Evolutionary conservation across 1,284 basidiomycete genomes (phyloP).

Genomic region (Peniophora sp.): DNA sequence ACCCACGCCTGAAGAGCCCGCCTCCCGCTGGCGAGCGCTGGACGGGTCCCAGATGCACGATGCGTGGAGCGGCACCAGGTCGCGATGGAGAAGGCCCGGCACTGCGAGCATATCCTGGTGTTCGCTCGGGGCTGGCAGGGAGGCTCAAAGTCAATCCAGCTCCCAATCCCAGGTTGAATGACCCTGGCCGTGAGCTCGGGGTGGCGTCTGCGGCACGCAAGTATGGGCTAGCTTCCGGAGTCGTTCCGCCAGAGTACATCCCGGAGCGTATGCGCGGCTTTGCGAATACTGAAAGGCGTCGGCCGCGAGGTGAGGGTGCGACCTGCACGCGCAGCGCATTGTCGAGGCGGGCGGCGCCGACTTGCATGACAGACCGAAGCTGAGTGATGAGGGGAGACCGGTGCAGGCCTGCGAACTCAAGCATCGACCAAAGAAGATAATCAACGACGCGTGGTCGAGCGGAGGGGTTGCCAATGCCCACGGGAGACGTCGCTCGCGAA

Average conservation of each 20-base stretch:
- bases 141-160: not conserved
- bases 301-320: slow-evolving; percentile 21
- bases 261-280: slow-evolving; percentile 38
- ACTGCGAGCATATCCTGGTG: slow-evolving; percentile 34
- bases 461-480: slow-evolving; percentile 10
- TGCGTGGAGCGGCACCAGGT: slow-evolving; percentile 33
- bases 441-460: slow-evolving; percentile 54
- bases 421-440: slow-evolving; percentile 67
- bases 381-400: slow-evolving; percentile 59
- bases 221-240: slow-evolving; percentile 44
- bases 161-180: slow-evolving; percentile 8
- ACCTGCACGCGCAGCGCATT: slow-evolving; percentile 33
- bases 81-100: slow-evolving; percentile 25
- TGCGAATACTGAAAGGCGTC: slow-evolving; percentile 32
- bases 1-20: slow-evolving; percentile 8
- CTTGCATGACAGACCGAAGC: slow-evolving; percentile 54
- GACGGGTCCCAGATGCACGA: slow-evolving; percentile 57
- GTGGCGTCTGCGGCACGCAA: slow-evolving; percentile 23
- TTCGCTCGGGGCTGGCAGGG: slow-evolving; percentile 15
- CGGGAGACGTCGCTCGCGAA: slow-evolving; percentile 13
- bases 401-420: slow-evolving; percentile 60
- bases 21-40: slow-evolving; percentile 27
- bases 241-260: slow-evolving; percentile 25
- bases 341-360: slow-evolving; percentile 47
- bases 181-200: slow-evolving; percentile 5